Percentiles rank a stretch among this genome's conserved stretches.
Conservation (phyloP, 345 rosid genomes). For the Salix viminalis region DNA sequence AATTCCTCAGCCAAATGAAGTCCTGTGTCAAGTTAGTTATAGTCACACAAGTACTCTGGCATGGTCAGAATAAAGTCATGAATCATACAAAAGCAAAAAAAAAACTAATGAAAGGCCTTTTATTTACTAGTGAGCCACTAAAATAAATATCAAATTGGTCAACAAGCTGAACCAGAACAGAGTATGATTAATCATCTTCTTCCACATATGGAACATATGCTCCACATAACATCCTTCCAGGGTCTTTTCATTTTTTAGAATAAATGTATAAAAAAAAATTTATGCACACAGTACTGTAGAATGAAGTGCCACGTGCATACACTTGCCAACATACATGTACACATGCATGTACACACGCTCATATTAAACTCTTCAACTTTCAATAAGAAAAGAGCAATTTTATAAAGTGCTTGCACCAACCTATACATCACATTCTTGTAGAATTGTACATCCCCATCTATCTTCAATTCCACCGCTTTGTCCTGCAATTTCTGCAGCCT, state of each 20-base stretch:
- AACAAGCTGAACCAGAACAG: background rate
- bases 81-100: no score
- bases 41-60: background rate
- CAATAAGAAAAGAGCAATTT: background rate
- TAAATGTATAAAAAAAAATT: background rate
- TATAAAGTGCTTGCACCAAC: constrained; percentile 29
- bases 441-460: constrained; percentile 64
- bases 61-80: background rate
- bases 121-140: background rate
- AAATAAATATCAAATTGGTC: background rate
- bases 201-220: background rate
- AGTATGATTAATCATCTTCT: background rate
- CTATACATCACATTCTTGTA: constrained; percentile 71
- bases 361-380: background rate
- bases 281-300: background rate
- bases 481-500: constrained; percentile 71
- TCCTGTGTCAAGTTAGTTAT: background rate
- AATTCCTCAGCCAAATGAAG: background rate
- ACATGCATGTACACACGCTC: background rate
- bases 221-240: background rate
- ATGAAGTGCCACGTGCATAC: background rate
- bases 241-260: background rate
- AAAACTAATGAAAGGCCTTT: background rate
- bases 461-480: constrained; percentile 60
- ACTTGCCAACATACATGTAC: background rate